These are phyloP conservation scores for Rhododendron simsii DNA, from an alignment of 148 eudicot species.

Conservation along the genomic window DNA sequence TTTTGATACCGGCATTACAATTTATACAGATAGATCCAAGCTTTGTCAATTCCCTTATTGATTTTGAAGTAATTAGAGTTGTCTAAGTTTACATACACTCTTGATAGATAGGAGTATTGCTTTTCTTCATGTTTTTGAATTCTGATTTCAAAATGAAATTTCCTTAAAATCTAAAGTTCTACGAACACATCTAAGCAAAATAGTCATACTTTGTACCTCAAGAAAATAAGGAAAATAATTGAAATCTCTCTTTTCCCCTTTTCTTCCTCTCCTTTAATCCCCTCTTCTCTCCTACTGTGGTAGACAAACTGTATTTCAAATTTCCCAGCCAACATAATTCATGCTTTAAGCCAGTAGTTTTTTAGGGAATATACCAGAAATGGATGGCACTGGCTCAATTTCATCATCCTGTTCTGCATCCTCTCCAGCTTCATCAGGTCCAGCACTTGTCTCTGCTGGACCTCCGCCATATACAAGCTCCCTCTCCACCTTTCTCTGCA, in stretches of 20 bases:
- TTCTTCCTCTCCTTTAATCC: neutral
- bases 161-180: neutral
- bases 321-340: neutral
- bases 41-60: neutral
- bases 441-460: constrained; percentile 40
- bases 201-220: neutral
- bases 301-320: neutral
- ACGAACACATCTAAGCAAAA: neutral
- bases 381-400: constrained; percentile 48
- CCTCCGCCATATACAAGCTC: constrained; percentile 77
- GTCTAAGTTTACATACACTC: neutral
- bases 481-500: constrained; percentile 74
- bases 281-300: neutral
- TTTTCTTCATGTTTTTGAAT: neutral
- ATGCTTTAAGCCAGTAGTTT: neutral
- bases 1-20: neutral
- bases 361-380: constrained; percentile 52
- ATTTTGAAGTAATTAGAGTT: neutral
- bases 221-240: neutral
- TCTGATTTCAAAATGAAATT: neutral
- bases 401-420: constrained; percentile 42
- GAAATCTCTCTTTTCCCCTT: neutral
- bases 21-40: neutral
- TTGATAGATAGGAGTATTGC: neutral
- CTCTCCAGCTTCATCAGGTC: constrained; percentile 34